Evolutionary conservation across 495 filamentous ascomycete genomes (phyloP), one percentile per base, ranked within the genome.

Genomic region (Trichoderma orchidacearum): DNA sequence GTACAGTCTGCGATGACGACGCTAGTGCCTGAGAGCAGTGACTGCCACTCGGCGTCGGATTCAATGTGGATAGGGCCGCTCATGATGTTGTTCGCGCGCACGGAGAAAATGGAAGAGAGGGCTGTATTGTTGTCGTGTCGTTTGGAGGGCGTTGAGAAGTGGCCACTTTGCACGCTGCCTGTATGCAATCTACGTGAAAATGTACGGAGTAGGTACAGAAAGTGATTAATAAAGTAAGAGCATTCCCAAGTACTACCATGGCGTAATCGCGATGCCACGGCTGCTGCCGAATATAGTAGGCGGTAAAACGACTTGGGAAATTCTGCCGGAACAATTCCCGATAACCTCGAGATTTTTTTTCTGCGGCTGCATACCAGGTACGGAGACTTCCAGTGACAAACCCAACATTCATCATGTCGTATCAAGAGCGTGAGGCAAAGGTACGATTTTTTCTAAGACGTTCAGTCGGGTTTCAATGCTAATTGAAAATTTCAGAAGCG

Each of bases 1-100:
- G 18, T 72, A 92, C 87, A 95, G 72, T 93, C 87, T 60, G 83
- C 78, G 41, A 93, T 83, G 30, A 95, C 85, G 56, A 91, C 79
- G 48, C 71, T 79, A 15, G 84, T 85, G 36, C 73, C 76, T 29
- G 71, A 75, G 51, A 93, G 73, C 54, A 91, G 68, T 13, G 73
- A 68, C 66, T 68, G 80, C 64, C 93, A 86, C 62, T 93, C 85
- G 61, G 76, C 75, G 30, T 75, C 68, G 5, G 86, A 90, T 56
- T 75, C 70, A 53, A 93, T 89, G 31, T 83, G 73, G 55, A 87
- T 72, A 30, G 81, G 78, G 57, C 80, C 74, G 52, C 77, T 77
- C 79, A 84, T 84, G 15, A 29, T 61, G 50, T 17, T n/a, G 25
- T n/a, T n/a, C n/a, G 27, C n/a, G 41, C 41, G 41, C 18, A 17